Percentiles rank a stretch among this genome's conserved stretches.
phyloP scores from a whole-genome alignment of 108 stramenopile species.

The Parmales sp. region DNA sequence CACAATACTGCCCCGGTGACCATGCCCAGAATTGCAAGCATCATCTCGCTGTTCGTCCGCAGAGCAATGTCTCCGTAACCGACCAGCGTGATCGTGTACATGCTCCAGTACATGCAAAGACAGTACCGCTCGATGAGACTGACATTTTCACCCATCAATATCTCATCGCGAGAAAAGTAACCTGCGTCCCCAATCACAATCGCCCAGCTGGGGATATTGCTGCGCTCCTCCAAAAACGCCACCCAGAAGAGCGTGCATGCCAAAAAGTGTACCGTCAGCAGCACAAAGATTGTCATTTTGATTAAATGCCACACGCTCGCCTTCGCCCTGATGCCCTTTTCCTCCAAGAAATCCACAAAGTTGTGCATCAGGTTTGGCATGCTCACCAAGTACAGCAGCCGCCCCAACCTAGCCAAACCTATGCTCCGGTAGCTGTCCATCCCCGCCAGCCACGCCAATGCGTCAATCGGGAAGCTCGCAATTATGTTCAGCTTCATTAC shows the following conservation, averaged over 20 bases:
- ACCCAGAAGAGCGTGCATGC: slow-evolving; percentile 3
- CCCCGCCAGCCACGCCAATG: slow-evolving; percentile 6
- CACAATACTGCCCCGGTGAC: not conserved
- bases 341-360: not conserved
- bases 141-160: not conserved
- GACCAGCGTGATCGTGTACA: slow-evolving; percentile 11
- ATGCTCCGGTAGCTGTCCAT: not conserved
- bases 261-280: not conserved
- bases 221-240: not conserved
- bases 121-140: not conserved
- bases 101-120: not conserved
- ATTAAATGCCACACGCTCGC: not conserved
- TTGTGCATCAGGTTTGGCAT: not conserved
- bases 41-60: not conserved
- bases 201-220: not conserved
- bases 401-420: not conserved
- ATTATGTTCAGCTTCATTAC: slow-evolving; percentile 16
- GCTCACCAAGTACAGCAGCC: not conserved
- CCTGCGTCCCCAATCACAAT: not conserved
- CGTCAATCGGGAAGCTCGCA: slow-evolving; percentile 18
- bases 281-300: not conserved
- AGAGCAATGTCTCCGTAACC: slow-evolving; percentile 8
- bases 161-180: not conserved
- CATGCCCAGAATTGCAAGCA: not conserved
- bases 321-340: slow-evolving; percentile 1